Percentiles rank a stretch among this genome's conserved stretches.
Evolutionary conservation across 495 filamentous ascomycete genomes (phyloP).

Genomic region (Neurospora tetraspora): DNA sequence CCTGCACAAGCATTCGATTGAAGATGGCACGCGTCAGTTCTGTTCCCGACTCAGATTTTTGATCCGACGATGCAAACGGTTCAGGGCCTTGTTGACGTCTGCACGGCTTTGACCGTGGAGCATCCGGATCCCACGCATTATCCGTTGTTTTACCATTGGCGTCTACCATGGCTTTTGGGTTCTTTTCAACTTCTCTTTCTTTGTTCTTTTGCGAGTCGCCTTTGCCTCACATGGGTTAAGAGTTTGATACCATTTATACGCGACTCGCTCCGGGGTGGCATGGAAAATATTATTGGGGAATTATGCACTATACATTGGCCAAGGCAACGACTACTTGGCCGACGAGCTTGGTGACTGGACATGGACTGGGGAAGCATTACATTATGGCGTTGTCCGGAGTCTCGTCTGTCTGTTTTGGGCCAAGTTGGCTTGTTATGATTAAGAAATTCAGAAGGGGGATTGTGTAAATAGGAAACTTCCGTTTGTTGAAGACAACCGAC

Average conservation of each 20-base stretch:
- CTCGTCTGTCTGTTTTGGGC: background rate
- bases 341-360: constrained; percentile 2
- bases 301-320: background rate
- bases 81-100: background rate
- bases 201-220: background rate
- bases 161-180: background rate
- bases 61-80: background rate
- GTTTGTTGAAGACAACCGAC: background rate
- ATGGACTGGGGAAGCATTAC: constrained; percentile 1
- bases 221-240: background rate
- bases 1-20: background rate
- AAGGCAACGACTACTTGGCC: background rate
- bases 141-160: background rate
- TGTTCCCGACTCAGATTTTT: background rate
- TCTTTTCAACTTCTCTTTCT: background rate
- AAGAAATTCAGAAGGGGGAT: background rate
- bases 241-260: constrained; percentile 4
- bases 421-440: constrained; percentile 1
- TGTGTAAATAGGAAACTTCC: constrained; percentile 1
- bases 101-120: background rate
- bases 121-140: background rate
- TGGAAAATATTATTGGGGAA: background rate
- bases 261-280: background rate
- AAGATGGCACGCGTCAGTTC: background rate
- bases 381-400: constrained; percentile 2